Conservation (phyloP, 345 rosid genomes). For the Microthlaspi erraticum region DNA sequence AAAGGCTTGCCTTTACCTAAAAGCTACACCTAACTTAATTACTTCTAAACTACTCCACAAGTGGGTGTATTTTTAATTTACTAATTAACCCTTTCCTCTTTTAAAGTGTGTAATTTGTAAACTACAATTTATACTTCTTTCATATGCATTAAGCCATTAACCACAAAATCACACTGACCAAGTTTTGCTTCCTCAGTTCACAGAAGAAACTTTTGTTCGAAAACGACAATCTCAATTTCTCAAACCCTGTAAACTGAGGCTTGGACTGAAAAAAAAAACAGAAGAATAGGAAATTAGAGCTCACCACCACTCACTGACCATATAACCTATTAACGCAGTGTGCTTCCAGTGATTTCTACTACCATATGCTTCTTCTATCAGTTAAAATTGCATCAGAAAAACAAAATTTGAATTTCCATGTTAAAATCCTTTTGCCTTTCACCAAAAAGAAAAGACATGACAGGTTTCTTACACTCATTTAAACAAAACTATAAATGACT, state of each 20-base stretch:
- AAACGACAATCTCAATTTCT: too few relatives aligned
- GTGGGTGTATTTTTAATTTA: constrained; percentile 19
- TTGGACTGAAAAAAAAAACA: constrained; percentile 1
- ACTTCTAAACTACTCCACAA: not conserved
- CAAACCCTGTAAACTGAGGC: not conserved
- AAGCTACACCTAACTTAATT: constrained; percentile 49
- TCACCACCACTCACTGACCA: not conserved
- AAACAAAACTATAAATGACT: constrained; percentile 8
- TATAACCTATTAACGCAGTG: too few relatives aligned
- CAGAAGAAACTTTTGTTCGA: constrained; percentile 1
- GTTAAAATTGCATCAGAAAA: too few relatives aligned
- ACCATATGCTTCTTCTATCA: too few relatives aligned
- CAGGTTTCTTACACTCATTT: constrained; percentile 4
- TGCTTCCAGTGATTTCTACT: too few relatives aligned
- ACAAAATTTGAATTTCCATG: too few relatives aligned
- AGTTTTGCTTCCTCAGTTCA: constrained; percentile 22
- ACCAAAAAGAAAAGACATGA: not conserved
- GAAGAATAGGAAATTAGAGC: not conserved
- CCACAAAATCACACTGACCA: constrained; percentile 4
- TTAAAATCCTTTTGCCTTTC: constrained; percentile 21
- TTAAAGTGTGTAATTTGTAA: constrained; percentile 28
- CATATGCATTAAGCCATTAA: constrained; percentile 16
- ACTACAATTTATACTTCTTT: constrained; percentile 3
- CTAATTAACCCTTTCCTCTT: constrained; percentile 41
- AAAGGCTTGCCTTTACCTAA: constrained; percentile 59